Evolutionary conservation across 306 rosid species (phyloP).

Genomic region (Alnus glutinosa): DNA sequence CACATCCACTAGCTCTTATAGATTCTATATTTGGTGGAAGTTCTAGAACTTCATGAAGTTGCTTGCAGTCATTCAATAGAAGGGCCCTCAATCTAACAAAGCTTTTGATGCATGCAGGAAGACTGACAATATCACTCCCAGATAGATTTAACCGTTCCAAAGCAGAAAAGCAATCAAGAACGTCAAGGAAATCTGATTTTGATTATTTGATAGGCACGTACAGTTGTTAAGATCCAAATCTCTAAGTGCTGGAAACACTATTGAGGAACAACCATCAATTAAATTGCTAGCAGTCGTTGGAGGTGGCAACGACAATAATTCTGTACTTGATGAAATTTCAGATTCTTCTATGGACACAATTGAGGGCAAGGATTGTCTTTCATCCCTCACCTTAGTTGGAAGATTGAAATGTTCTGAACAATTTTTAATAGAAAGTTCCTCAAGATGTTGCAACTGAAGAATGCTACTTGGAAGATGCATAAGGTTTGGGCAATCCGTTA

Average conservation of each 20-base stretch:
- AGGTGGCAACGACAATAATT: neutral
- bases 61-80: neutral
- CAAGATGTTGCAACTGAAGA: neutral
- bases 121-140: neutral
- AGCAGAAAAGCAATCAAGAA: neutral
- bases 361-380: neutral
- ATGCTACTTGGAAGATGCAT: neutral
- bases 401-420: neutral
- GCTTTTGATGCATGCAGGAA: conserved; percentile 3
- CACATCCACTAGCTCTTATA: no score
- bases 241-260: neutral
- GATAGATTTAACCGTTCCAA: neutral
- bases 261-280: neutral
- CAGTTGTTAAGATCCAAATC: neutral
- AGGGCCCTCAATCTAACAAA: neutral
- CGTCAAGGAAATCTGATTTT: neutral
- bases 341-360: neutral
- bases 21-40: neutral
- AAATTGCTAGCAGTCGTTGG: neutral
- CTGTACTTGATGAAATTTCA: neutral
- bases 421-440: neutral
- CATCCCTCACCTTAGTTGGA: neutral
- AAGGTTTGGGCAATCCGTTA: neutral
- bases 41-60: neutral
- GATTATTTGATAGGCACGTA: neutral